These are phyloP conservation scores for Chlamydomonas incerta DNA, from an alignment of 139 green algal species.

Conservation along the genomic window DNA sequence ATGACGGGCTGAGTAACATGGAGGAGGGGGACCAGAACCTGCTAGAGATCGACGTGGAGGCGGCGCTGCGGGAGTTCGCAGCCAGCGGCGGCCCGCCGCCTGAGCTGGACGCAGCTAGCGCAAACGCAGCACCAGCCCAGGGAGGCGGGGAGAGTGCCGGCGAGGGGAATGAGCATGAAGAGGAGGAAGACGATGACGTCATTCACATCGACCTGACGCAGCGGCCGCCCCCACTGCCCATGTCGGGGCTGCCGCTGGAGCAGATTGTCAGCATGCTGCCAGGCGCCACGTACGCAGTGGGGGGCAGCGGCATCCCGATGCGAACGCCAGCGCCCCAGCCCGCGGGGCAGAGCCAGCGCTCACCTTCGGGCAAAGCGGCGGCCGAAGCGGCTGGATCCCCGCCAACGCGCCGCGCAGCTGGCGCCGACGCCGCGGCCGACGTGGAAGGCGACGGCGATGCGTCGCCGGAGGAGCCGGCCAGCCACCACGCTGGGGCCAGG, in stretches of 20 bases:
- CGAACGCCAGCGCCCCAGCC: neutral
- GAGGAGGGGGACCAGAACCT: neutral
- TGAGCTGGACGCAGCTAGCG: neutral
- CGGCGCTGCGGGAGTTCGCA: neutral
- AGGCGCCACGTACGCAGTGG: slow-evolving; percentile 22
- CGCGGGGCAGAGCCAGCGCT: neutral
- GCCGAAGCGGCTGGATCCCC: no score
- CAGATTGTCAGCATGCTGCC: slow-evolving; percentile 23
- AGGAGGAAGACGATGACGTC: neutral
- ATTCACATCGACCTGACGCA: slow-evolving; percentile 40
- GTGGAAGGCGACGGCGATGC: neutral
- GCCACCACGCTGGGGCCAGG: neutral
- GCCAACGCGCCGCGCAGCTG: no score
- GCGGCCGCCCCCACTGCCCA: slow-evolving; percentile 9
- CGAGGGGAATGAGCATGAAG: no score
- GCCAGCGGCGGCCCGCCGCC: neutral
- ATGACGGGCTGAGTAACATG: neutral
- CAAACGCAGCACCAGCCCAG: no score
- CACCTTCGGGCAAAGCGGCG: neutral
- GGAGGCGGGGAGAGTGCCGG: no score
- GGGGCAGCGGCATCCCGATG: slow-evolving; percentile 27
- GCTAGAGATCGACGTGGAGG: slow-evolving; percentile 20
- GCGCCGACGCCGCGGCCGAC: neutral
- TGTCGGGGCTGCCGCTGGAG: slow-evolving; percentile 9
- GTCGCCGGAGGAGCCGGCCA: neutral